phyloP scores from a whole-genome alignment of 257 asterid species.

The Penstemon davidsonii region DNA sequence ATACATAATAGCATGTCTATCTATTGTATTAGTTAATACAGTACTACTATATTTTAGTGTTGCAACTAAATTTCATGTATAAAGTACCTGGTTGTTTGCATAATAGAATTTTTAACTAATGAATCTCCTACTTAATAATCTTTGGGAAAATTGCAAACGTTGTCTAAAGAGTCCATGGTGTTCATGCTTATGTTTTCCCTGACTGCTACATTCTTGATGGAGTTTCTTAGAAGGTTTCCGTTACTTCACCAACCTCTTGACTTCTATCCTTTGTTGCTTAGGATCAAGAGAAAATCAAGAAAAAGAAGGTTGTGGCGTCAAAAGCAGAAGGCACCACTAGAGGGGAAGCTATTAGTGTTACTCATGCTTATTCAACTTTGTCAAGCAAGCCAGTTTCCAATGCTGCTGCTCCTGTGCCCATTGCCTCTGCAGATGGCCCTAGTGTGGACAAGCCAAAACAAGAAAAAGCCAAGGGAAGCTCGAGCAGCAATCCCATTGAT shows the following conservation, averaged over 20 bases:
- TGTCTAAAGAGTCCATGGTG: no score
- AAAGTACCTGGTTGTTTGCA: neutral
- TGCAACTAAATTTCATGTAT: no score
- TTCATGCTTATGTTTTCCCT: neutral
- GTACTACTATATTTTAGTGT: no score
- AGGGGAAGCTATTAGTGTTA: constrained; percentile 33
- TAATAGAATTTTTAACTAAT: neutral
- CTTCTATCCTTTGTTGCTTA: constrained; percentile 25
- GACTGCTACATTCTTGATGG: neutral
- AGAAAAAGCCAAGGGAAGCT: constrained; percentile 51
- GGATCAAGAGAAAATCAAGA: constrained; percentile 68
- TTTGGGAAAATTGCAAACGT: no score
- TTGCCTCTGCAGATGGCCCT: constrained; percentile 35
- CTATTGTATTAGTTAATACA: no score
- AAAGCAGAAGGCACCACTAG: constrained; percentile 40
- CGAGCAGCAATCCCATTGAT: constrained; percentile 43
- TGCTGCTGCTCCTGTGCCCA: constrained; percentile 40
- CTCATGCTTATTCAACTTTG: constrained; percentile 13
- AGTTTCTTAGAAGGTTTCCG: neutral
- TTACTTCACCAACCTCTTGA: constrained; percentile 3
- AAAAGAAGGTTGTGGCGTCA: constrained; percentile 54
- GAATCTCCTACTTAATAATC: no score
- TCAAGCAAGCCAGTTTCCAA: constrained; percentile 40
- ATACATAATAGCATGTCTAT: no score
- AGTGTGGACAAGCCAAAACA: constrained; percentile 52